Percentiles rank a stretch among this genome's conserved stretches.
These are phyloP conservation scores for Boletus tylopilopsis DNA, from an alignment of 768 basidiomycete species.

Conservation along the genomic window DNA sequence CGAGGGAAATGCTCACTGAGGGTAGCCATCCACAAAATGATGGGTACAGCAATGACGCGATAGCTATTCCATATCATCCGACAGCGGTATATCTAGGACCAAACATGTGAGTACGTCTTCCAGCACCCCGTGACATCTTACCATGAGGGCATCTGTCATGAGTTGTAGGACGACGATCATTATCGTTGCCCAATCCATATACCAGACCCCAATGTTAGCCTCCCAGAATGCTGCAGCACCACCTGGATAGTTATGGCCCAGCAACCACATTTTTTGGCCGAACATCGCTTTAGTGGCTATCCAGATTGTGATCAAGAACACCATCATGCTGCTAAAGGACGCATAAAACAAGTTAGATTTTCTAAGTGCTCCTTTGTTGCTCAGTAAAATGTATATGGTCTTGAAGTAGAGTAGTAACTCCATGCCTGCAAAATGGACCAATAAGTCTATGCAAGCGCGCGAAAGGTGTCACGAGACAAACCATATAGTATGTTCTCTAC, in stretches of 20 bases:
- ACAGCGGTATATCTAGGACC: constrained; percentile 28
- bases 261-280: constrained; percentile 35
- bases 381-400: constrained; percentile 17
- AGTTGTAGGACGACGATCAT: neutral
- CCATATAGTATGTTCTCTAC: constrained; percentile 23
- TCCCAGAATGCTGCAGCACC: constrained; percentile 33
- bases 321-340: constrained; percentile 23
- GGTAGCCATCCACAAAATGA: neutral
- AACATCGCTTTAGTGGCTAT: constrained; percentile 19
- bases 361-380: neutral
- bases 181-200: constrained; percentile 16
- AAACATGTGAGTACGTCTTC: neutral
- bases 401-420: constrained; percentile 22
- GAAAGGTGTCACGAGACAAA: neutral
- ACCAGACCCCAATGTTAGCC: constrained; percentile 24
- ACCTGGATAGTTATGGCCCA: constrained; percentile 29
- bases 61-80: neutral
- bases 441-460: neutral
- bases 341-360: constrained; percentile 16
- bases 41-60: neutral
- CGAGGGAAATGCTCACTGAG: neutral
- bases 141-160: constrained; percentile 19
- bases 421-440: constrained; percentile 13
- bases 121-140: neutral
- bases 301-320: constrained; percentile 31